Percentiles rank a stretch among this genome's conserved stretches.
Conservation (phyloP, 257 asterid species). For the Solanum appendiculatum region DNA sequence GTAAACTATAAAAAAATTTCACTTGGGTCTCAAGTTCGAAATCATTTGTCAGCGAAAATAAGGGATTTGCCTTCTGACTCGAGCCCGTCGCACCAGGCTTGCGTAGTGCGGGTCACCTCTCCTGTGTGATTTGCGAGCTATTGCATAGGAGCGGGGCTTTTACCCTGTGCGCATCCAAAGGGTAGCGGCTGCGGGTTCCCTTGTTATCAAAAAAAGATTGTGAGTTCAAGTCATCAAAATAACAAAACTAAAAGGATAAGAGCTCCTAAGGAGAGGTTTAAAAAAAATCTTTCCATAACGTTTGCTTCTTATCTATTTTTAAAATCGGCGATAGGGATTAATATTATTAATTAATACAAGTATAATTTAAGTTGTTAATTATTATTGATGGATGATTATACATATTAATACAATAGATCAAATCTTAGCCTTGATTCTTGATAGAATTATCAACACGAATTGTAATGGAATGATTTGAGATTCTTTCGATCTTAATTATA, state of each 20-base stretch:
- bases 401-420: not conserved
- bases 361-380: not conserved
- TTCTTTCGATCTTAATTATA: fast-evolving
- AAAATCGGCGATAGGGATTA: not conserved
- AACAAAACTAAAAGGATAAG: not conserved
- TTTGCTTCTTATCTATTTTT: not conserved
- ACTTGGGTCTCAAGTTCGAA: no score
- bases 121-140: no score
- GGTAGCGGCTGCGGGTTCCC: no score
- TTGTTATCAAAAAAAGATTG: no score
- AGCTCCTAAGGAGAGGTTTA: fast-evolving
- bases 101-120: no score
- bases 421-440: not conserved
- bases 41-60: no score
- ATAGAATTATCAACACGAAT: not conserved
- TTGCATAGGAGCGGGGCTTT: no score
- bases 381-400: not conserved
- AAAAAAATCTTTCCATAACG: no score
- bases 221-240: not conserved
- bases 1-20: no score
- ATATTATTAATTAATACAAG: not conserved
- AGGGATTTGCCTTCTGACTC: no score
- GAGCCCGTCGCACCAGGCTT: no score
- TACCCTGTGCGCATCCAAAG: no score
- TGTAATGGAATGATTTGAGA: not conserved